phyloP scores from a whole-genome alignment of 176 grass and related monocot genomes.

The Bolboschoenus planiculmis region DNA sequence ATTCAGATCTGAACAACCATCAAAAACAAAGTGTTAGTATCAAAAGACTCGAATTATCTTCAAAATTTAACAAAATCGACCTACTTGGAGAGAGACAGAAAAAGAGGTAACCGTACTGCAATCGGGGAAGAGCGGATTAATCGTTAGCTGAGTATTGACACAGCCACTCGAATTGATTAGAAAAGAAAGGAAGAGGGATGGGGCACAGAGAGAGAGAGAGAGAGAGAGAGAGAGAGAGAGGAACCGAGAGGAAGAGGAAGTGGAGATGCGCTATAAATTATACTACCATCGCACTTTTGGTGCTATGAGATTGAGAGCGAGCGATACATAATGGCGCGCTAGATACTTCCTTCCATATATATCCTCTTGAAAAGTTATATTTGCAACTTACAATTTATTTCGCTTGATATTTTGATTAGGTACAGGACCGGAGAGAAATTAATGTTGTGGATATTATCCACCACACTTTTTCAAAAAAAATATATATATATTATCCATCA shows the following conservation, averaged over 20 bases:
- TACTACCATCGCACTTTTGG: not conserved
- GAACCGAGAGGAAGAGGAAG: not conserved
- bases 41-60: not conserved
- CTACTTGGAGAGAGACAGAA: not conserved
- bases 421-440: not conserved
- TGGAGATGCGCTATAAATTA: not conserved
- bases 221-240: not conserved
- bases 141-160: not conserved
- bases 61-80: not conserved
- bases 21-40: not conserved
- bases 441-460: not conserved
- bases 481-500: too few species aligned
- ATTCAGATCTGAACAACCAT: not conserved
- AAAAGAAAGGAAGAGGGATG: not conserved
- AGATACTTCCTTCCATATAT: constrained; percentile 5
- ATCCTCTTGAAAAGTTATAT: not conserved
- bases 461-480: too few species aligned
- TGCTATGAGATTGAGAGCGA: not conserved
- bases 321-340: not conserved
- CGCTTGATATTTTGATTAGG: not conserved
- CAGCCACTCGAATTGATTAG: constrained; percentile 1
- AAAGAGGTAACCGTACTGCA: constrained; percentile 10
- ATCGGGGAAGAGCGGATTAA: not conserved
- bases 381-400: not conserved
- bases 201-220: not conserved